Evolutionary conservation across 2,329 filamentous ascomycete species (phyloP).

Genomic region (Plectosphaerella cucumerina): DNA sequence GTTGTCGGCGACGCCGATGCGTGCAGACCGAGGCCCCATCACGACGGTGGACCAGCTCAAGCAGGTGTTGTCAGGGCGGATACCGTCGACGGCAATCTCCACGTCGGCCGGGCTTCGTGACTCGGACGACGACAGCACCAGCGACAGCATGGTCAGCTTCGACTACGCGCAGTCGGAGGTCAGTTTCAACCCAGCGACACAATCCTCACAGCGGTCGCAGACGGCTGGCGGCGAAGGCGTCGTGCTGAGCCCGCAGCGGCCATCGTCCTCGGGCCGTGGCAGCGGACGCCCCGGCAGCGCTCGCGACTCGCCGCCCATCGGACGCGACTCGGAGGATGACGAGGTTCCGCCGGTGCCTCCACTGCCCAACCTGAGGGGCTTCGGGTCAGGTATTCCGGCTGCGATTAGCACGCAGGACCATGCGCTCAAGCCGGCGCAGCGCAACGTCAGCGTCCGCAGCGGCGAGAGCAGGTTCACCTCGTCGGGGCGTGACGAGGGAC

Average conservation of each 20-base stretch:
- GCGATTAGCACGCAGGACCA: constrained; percentile 30
- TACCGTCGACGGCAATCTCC: constrained; percentile 32
- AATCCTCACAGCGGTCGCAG: constrained; percentile 1
- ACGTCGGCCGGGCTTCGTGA: constrained; percentile 28
- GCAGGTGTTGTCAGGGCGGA: constrained; percentile 53
- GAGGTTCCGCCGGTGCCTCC: constrained; percentile 53
- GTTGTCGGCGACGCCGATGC: constrained; percentile 38
- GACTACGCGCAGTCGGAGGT: constrained; percentile 64
- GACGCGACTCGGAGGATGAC: constrained; percentile 25
- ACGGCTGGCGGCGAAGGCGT: constrained; percentile 20
- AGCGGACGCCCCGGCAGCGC: constrained; percentile 38
- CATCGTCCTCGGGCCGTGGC: constrained; percentile 30
- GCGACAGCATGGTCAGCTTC: constrained; percentile 68
- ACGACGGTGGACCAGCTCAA: constrained; percentile 62
- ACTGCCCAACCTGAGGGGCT: constrained; percentile 34
- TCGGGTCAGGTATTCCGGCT: constrained; percentile 13
- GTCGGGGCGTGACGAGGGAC: constrained; percentile 26
- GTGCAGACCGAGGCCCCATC: constrained; percentile 44
- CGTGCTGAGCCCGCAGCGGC: constrained; percentile 22
- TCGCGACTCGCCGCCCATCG: constrained; percentile 17
- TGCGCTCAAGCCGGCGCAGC: constrained; percentile 25
- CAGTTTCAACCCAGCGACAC: constrained; percentile 47
- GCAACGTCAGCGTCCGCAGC: constrained; percentile 37
- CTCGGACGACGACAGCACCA: constrained; percentile 49
- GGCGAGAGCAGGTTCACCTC: constrained; percentile 31